Base-by-base conservation (phyloP, 768 basidiomycete genomes). In the Suillus placidus region DNA sequence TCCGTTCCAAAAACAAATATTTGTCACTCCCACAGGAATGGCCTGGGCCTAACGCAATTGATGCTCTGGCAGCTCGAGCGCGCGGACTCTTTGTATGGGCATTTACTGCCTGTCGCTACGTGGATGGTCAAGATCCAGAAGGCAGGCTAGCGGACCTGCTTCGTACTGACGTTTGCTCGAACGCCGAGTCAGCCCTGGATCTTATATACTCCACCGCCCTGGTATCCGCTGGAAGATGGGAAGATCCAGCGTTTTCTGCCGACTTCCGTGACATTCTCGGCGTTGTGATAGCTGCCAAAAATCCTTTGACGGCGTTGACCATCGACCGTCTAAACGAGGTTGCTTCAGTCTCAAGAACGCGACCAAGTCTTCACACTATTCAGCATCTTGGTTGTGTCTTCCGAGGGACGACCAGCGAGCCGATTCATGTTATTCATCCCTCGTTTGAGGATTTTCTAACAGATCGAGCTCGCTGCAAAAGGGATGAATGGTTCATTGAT, bases 361-460 rank as follows among this genome's bases (percentile, higher is more conserved):
- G 73, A 3, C 77, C 73, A 6, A 72, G 75, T 62, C 60, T 73
- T 14, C 77, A 78, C 63, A 77, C 76, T 35, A 71, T 77, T 62
- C 66, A 67, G 35, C 71, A 71, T 68, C 61, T 77, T 1, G 68
- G 70, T 13, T 70, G 69, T 32, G 69, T 77, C 26, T 60, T 77
- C 60, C 77, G 71, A 37, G 76, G 74, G 73, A 67, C 67, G 2
- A 64, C 71, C 38, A 40, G 23, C 38, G 70, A 71, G 43, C 71
- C 73, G n/a, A 74, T 79, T 52, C 71, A 64, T 18, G 70, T 76
- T 3, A 72, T 74, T 66, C 78, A 79, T 62, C 72, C 78, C 0
- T 78, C 77, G 34, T 77, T 79, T 30, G 68, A 66, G 6, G 78
- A 80, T 60, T 79, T 80, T 47, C 67, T 79, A 43, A 74, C 74